These are phyloP conservation scores for Lecanicillium sp. DNA, from an alignment of 2,329 filamentous ascomycete species.

Conservation along the genomic window DNA sequence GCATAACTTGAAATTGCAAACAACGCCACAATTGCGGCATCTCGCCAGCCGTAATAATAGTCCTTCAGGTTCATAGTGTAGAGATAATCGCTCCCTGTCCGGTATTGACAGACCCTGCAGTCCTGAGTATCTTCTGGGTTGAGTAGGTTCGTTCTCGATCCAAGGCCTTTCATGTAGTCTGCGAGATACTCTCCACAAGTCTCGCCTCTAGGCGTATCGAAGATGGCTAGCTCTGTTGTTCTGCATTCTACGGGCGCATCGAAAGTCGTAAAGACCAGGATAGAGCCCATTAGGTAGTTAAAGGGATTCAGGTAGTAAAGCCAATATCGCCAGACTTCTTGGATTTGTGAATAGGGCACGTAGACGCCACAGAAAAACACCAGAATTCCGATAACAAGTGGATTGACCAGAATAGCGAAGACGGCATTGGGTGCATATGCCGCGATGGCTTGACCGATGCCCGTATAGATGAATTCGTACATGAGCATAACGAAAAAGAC, in stretches of 20 bases:
- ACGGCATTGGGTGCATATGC: constrained; percentile 57
- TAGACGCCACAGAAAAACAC: constrained; percentile 70
- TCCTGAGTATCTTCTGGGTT: constrained; percentile 52
- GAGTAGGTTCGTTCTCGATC: constrained; percentile 44
- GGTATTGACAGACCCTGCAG: constrained; percentile 58
- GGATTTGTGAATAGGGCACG: constrained; percentile 58
- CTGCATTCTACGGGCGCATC: constrained; percentile 40
- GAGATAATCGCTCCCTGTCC: constrained; percentile 54
- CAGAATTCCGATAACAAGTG: constrained; percentile 49
- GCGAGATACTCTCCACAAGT: constrained; percentile 55
- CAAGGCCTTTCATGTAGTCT: constrained; percentile 43
- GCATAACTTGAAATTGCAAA: no score
- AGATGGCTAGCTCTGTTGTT: constrained; percentile 42
- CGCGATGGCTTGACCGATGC: constrained; percentile 56
- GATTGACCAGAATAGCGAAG: constrained; percentile 53
- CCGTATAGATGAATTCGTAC: constrained; percentile 56
- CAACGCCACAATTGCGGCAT: constrained; percentile 56
- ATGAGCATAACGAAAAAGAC: constrained; percentile 50
- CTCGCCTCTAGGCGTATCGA: constrained; percentile 43
- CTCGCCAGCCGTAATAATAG: constrained; percentile 61
- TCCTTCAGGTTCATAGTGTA: constrained; percentile 51
- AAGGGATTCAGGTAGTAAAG: constrained; percentile 57
- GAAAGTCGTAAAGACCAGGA: constrained; percentile 48
- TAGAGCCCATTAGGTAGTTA: constrained; percentile 53
- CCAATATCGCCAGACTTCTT: constrained; percentile 63